Conservation (phyloP, 1,284 basidiomycete genomes). For the Sporisorium exsertum region DNA sequence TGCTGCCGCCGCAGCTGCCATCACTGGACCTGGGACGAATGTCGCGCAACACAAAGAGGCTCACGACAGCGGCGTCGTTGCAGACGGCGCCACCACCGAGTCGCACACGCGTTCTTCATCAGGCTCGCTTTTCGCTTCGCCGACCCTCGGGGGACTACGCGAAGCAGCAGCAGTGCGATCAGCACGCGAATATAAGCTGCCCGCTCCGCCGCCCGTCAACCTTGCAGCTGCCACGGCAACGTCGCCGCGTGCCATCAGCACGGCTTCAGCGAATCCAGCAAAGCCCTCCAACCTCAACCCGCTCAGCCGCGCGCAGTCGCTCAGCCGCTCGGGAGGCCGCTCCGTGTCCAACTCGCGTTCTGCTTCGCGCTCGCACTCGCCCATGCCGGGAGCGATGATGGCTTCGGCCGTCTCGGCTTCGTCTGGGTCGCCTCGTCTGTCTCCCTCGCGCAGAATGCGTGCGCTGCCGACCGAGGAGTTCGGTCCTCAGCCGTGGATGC, state of each 20-base stretch:
- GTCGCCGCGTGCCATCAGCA: conserved; percentile 32
- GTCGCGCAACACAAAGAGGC: conserved; percentile 14
- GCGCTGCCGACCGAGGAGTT: conserved; percentile 52
- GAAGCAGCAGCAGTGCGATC: conserved; percentile 37
- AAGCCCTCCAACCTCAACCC: conserved; percentile 51
- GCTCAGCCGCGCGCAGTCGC: conserved; percentile 42
- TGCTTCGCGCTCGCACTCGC: conserved; percentile 93
- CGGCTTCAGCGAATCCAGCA: conserved; percentile 29
- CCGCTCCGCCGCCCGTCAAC: conserved; percentile 51
- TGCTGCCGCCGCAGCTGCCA: conserved; percentile 32
- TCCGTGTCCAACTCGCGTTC: conserved; percentile 84
- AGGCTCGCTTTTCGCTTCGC: conserved; percentile 37
- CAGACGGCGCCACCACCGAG: conserved; percentile 10
- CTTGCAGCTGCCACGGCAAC: conserved; percentile 29
- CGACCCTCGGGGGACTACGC: conserved; percentile 36
- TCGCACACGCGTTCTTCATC: conserved; percentile 23
- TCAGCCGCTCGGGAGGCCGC: conserved; percentile 34
- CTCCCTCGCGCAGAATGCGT: conserved; percentile 53
- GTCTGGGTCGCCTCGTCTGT: conserved; percentile 56
- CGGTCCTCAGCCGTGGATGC: conserved; percentile 72
- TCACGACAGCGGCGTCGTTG: not conserved
- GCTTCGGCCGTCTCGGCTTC: conserved; percentile 56
- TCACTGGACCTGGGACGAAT: conserved; percentile 15
- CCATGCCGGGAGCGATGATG: conserved; percentile 75
- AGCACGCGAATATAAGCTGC: conserved; percentile 51